Base-by-base conservation (phyloP, 352 stramenopile genomes). In the Stephanocyclus meneghinianus region DNA sequence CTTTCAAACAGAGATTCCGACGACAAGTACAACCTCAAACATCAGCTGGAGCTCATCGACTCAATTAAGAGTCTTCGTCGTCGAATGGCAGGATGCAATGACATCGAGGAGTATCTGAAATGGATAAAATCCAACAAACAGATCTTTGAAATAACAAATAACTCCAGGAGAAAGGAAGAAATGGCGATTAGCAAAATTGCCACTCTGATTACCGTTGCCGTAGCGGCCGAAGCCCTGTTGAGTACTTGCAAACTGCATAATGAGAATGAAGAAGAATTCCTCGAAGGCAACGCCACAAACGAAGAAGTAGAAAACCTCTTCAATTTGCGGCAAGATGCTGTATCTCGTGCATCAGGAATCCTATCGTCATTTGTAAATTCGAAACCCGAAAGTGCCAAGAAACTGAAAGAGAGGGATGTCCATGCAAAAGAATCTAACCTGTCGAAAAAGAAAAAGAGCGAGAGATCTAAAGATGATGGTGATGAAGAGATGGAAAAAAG, bases 301-400 rank as follows among this genome's bases (percentile, higher is more conserved):
- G 18, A 71, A 9, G 64, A 75, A 30, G 55, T 83, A 26, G 72
- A 85, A 67, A 56, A 76, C 26, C 48, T 85, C 7, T 85, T 85
- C 59, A 71, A 57, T 30, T 53, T 85, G 15, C n/a, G 78, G 21
- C 70, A 55, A 3, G 68, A 85, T 30, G 78, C 74, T 9, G 63
- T 83, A 4, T 53, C 76, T 15, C 61, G 70, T 32, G 78, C 74
- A 45, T 70, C 77, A 26, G 47, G 61, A 48, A 72, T 78, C 21
- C 69, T 83, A 62, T 78, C 76, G 48, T 74, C 60, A 1, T 78
- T 83, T 61, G 63, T 75, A 0, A 77, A 21, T 37, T 57, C 40
- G 5, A 83, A 77, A 9, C 57, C 68, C 2, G 68, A 57, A 37
- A 76, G 63, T 26, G 13, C 11, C n/a, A 76, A 61, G 67, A 81